Conservation (phyloP, 2,329 filamentous ascomycete genomes). For the Aspergillus uvarum region DNA sequence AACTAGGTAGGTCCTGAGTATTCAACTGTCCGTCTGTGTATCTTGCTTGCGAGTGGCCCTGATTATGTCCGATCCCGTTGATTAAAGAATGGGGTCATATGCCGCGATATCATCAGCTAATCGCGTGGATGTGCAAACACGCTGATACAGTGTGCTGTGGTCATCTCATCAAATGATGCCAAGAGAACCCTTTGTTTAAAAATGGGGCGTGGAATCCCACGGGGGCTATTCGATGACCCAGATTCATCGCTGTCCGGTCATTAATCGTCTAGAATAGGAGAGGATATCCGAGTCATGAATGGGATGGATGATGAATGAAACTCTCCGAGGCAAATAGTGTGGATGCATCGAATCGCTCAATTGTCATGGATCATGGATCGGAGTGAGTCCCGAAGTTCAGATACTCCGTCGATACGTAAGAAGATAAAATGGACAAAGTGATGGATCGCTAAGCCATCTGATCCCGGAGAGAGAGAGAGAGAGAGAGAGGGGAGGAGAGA, state of each 20-base stretch:
- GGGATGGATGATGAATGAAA: neutral
- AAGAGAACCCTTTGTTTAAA: slow-evolving; percentile 9
- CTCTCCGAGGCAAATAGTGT: neutral
- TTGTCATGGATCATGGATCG: neutral
- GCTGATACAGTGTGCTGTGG: neutral
- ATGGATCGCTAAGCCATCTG: neutral
- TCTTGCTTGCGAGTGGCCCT: slow-evolving; percentile 1
- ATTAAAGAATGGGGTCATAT: slow-evolving; percentile 6
- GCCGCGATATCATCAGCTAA: slow-evolving; percentile 10
- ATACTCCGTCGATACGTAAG: neutral
- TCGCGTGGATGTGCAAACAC: slow-evolving; percentile 2
- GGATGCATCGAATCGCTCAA: neutral
- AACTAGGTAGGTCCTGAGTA: no score
- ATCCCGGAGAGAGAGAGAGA: neutral
- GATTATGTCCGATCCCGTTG: neutral
- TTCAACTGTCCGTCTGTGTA: neutral
- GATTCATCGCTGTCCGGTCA: no score
- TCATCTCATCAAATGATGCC: slow-evolving; percentile 21
- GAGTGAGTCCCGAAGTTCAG: neutral
- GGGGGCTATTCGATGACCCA: neutral
- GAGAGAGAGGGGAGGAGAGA: no score
- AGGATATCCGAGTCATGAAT: neutral
- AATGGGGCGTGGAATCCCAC: neutral
- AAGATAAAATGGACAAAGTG: neutral
- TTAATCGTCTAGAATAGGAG: neutral